Evolutionary conservation across 1,139 yeast genomes (phyloP), one percentile per base, ranked within the genome.

Genomic region (Torulaspora pretoriensis): DNA sequence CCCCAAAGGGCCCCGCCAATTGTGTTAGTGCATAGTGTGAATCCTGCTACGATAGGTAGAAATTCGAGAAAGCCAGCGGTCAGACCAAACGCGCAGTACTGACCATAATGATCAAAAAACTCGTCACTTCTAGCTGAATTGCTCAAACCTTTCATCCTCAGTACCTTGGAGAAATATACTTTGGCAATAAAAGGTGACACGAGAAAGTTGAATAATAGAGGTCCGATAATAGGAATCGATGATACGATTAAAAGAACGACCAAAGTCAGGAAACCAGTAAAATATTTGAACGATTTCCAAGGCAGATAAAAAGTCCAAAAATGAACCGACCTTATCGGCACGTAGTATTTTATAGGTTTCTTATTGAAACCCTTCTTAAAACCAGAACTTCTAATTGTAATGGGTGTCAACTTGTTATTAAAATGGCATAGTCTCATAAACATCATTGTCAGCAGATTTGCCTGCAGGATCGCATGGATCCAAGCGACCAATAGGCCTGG

Each of bases 251-350:
- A 35, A 16, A 60, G 41, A 1, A 40, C 25, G 1, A 49, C 10
- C 10, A 60, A 38, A 8, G 46, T 36, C 0, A 51, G 3, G 7
- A 47, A 38, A 1, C 58, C 56, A 1, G 43, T 3, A 2, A 45
- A n/a, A 43, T 60, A 60, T 39, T 57, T 55, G 8, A 48, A 13
- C 8, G 51, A 10, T 46, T 59, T 59, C 46, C 54, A 46, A 13
- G 65, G 65, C 14, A 63, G 38, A 47, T 61, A 51, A 43, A 55
- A 54, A 8, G 52, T 27, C 64, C 65, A 61, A 44, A 55, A 63
- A 47, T 60, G 60, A 16, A 39, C 33, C 13, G 63, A 45, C 22
- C 45, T 44, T 1, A 54, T 19, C 8, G 67, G 62, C 16, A 57
- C 56, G 46, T 58, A 58, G 38, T 53, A 60, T 49, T 54, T 61